Evolutionary conservation across 2,329 filamentous ascomycete genomes (phyloP), one percentile per base, ranked within the genome.

Genomic region (Colletotrichum tropicicola): DNA sequence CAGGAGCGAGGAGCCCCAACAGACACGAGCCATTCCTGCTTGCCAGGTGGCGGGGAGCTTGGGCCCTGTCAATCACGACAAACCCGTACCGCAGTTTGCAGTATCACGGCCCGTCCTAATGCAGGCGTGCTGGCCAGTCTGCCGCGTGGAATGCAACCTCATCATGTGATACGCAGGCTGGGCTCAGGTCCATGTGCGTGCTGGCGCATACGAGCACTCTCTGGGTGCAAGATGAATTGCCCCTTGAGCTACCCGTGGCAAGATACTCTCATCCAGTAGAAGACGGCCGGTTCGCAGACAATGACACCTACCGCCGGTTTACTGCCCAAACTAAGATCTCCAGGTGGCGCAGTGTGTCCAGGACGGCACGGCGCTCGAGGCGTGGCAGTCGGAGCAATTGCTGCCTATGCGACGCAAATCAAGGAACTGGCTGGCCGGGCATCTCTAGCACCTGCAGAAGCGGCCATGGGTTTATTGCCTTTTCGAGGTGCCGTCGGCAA

Each of bases 331-430:
- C n/a, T 47, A 25, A 32, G 47, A 39, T 63, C 41, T 23, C 30
- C 59, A 53, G 45, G 47, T 39, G 47, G 37, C 12, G 28, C 6
- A 28, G 32, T n/a, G 10, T 30, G 30, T 35, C 44, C 15, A 32
- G 17, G 27, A n/a, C 17, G 47, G 27, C 30, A 32, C 9, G 17
- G n/a, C 28, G 17, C 7, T 35, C 32, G 27, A 41, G 13, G 47
- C 23, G 60, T 60, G 60, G 41, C 32, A 47, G 10, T 39, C 37
- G 43, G 62, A 23, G 23, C 44, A 44, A 47, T 47, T 30, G 57
- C 44, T n/a, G n/a, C n/a, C n/a, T 57, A 65, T 65, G 57, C 44
- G 44, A 55, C 57, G 37, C 37, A 44, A 61, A 61, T 49, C 49
- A 61, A 55, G 61, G 61, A 54, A 65, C 32, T 61, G 25, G 19